Evolutionary conservation across 73 alveolate genomes (phyloP), one percentile per base, ranked within the genome.

Genomic region (Halteria grandinella): DNA sequence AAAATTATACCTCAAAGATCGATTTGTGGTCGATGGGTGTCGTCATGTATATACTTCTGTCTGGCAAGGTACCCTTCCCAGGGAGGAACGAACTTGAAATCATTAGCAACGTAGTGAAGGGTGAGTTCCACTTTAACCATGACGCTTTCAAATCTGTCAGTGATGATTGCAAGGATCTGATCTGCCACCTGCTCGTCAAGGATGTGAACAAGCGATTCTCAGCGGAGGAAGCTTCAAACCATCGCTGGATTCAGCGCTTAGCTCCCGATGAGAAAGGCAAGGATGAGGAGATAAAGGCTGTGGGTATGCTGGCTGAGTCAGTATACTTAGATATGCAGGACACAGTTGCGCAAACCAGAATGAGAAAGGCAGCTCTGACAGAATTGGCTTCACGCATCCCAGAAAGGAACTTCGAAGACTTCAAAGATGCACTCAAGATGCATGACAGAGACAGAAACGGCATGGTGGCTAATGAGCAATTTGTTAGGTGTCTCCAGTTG

Each of bases 21-120:
- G 95, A 87, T 37, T 33, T 72, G 44, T 87, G 95, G 95, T 79
- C 91, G 27, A 55, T 87, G 63, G 97, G 95, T 7, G 95, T 91
- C 1, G 89, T 91, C 24, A 77, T 91, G 52, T 90, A 87, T 55
- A 87, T 90, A 43, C 49, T 93, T 50, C 83, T 93, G 29, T 84
- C 91, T 11, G 98, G 98, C 0, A 79, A 66, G 52, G 93, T 87
- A 0, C 96, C 98, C 10, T 89, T 93, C 80, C 92, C 91, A 37
- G 96, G 96, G 0, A 52, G 83, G 1, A 87, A 83, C 40, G 96
- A 93, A 55, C 89, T 41, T 45, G 96, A 93, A 69, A 89, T 93
- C 69, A 71, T 89, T 25, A 69, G 29, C 17, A 51, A 74, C 51
- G 91, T 93, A 18, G 79, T 62, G 21, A 89, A 69, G 77, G 95